Evolutionary conservation across 768 basidiomycete species (phyloP).

Genomic region (Agrocybe chaxingu): DNA sequence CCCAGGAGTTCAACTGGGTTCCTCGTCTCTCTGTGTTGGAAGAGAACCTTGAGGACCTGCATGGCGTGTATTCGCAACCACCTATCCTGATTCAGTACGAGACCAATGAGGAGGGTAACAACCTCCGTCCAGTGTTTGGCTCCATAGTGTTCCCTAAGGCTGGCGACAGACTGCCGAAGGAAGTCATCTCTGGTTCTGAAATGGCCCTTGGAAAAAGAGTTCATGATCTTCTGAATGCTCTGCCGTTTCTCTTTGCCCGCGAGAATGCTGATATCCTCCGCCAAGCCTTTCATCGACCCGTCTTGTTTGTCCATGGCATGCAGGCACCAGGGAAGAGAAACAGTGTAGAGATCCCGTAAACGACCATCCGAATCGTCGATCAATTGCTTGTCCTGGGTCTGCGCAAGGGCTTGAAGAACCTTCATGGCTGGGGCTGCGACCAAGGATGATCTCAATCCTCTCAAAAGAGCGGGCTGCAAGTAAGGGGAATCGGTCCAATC

Average conservation of each 20-base stretch:
- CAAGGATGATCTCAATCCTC: conserved; percentile 75
- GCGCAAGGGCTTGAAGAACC: conserved; percentile 60
- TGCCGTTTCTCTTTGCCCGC: conserved; percentile 70
- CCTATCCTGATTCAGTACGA: conserved; percentile 77
- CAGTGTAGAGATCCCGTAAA: conserved; percentile 78
- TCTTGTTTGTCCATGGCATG: conserved; percentile 74
- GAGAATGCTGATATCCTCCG: conserved; percentile 66
- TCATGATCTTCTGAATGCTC: conserved; percentile 87
- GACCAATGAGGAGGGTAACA: conserved; percentile 79
- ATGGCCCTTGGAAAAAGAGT: conserved; percentile 79
- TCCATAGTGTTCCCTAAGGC: conserved; percentile 83
- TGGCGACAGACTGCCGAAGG: conserved; percentile 81
- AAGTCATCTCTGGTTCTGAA: conserved; percentile 95
- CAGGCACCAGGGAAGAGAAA: conserved; percentile 86
- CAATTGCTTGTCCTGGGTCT: conserved; percentile 57
- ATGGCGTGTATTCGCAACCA: conserved; percentile 83
- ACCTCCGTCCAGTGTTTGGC: conserved; percentile 75
- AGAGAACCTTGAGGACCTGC: conserved; percentile 86
- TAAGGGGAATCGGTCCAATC: conserved; percentile 66
- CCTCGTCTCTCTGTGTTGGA: conserved; percentile 80
- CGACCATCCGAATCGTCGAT: conserved; percentile 72
- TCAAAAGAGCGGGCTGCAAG: conserved; percentile 69
- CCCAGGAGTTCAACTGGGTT: conserved; percentile 72
- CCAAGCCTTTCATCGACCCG: conserved; percentile 62
- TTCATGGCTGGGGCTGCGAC: conserved; percentile 67